Evolutionary conservation across 2,329 filamentous ascomycete species (phyloP), one percentile per base, ranked within the genome.

Genomic region (Acrodontium crateriforme): DNA sequence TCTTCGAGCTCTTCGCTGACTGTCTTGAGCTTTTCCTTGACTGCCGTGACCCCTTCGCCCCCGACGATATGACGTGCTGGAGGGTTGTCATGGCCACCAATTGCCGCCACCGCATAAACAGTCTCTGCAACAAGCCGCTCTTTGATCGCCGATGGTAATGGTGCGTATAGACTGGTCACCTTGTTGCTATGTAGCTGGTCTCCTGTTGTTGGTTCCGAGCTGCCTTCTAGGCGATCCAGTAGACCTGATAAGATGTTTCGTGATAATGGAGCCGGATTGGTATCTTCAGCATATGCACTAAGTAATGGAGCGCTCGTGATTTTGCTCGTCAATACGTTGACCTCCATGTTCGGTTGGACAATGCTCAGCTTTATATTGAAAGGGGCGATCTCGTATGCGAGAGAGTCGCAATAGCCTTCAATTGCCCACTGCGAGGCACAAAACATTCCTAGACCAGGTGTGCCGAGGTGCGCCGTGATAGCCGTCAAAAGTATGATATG

Each of bases 331-430:
- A 95, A 65, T 17, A 83, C 74, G 39, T 78, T 74, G 36, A 93
- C 81, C 59, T 95, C 87, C 58, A 93, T 83, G 55, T 84, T 91
- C 15, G 85, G 84, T 61, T 98, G 87, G 24, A 98, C 78, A 41
- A 95, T 85, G 21, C 84, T 94, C 54, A 95, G 72, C 55, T 87
- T 92, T 59, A 95, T 74, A 57, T 94, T 94, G 62, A 95, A 95
- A 0, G 89, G 89, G 1, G 87, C 56, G 38, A 98, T 79, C 56
- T 98, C 89, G 56, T 94, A 98, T 2, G 87, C 85, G 14, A 98
- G 67, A 34, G 82, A 73, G 57, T 95, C 87, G 58, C 85, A 94
- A 53, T 89, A 94, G 11, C 87, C 89, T 57, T 95, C 89, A 18
- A 94, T 69, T 2, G 84, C 89, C 84, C 87, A 94, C 19, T 84